Base-by-base conservation (phyloP, 805 yeast genomes). In the Saccharomycopsis olivae region DNA sequence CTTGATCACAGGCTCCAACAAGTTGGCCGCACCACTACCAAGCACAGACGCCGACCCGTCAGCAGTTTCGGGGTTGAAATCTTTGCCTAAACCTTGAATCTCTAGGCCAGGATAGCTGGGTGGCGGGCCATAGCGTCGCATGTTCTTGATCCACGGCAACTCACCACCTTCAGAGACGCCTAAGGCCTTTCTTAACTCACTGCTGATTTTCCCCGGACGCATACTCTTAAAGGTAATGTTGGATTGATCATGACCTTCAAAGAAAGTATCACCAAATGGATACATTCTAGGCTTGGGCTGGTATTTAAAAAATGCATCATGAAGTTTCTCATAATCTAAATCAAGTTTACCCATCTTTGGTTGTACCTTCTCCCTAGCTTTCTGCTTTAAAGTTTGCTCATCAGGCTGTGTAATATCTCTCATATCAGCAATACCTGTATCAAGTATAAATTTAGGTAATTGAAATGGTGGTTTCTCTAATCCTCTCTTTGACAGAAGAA, bases 401-500 rank as follows among this genome's bases (percentile, higher is more conserved):
- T 77, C 77, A 3, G 64, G 69, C 13, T 61, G 59, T 3, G 62
- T 56, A 2, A 76, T 73, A 41, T 75, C 73, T 55, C 96, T 71
- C 94, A 89, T 82, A 40, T 83, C 87, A 47, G 75, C 71, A 20
- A 89, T 87, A 2, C 95, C 95, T 0, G 96, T 88, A 38, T 75
- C 84, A 29, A 63, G 66, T 29, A 92, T 85, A 49, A 73, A 82
- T 31, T 73, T 66, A 0, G 97, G 97, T 16, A 89, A 63, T 52
- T 74, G 73, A 53, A 83, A 89, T 1, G 86, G 85, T 8, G 69
- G 68, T 49, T 75, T 75, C 40, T 77, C 87, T 17, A 75, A 47
- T 1, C 88, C 80, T 38, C 81, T 66, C 46, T 75, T 71, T 1
- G 77, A 66, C 1, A 86, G 62, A 3, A 87, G 59, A 50, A 78